Evolutionary conservation across 2,329 filamentous ascomycete genomes (phyloP).

Genomic region (Aspergillus transmontanensis): DNA sequence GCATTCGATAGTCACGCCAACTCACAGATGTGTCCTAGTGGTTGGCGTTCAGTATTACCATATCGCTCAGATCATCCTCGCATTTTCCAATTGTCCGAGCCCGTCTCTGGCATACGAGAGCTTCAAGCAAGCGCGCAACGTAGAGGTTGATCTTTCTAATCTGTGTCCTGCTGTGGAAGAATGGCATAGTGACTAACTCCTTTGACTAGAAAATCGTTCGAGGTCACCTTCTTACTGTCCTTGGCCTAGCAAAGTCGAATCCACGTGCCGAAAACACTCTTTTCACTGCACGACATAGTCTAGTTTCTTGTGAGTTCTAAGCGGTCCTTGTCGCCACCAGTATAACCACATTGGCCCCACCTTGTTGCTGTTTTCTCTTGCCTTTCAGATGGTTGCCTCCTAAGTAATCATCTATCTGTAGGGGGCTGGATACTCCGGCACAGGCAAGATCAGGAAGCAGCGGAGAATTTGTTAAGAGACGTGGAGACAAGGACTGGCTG

Average conservation of each 20-base stretch:
- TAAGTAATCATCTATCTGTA: slow-evolving; percentile 4
- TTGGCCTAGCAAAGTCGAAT: slow-evolving; percentile 31
- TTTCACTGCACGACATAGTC: slow-evolving; percentile 30
- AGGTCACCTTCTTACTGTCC: slow-evolving; percentile 24
- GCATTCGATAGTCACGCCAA: not conserved
- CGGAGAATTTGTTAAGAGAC: slow-evolving; percentile 23
- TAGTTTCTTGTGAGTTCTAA: slow-evolving; percentile 27
- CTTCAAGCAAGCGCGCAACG: slow-evolving; percentile 23
- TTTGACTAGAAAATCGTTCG: slow-evolving; percentile 22
- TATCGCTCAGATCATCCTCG: slow-evolving; percentile 34
- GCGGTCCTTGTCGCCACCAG: not conserved
- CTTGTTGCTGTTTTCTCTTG: not conserved
- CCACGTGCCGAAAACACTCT: slow-evolving; percentile 29
- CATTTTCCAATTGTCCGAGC: slow-evolving; percentile 19
- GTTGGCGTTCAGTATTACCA: slow-evolving; percentile 40
- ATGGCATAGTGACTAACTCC: not conserved
- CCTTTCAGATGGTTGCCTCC: not conserved
- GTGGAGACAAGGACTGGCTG: slow-evolving; percentile 30
- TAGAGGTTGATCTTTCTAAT: slow-evolving; percentile 20
- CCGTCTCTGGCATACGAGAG: slow-evolving; percentile 21
- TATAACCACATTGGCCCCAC: not conserved
- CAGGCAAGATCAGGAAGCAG: slow-evolving; percentile 27
- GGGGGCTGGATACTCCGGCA: slow-evolving; percentile 32
- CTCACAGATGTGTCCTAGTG: slow-evolving; percentile 20
- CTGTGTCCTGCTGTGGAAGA: not conserved